Evolutionary conservation across 1,284 basidiomycete species (phyloP).

Genomic region (Rhodotorula sp.): DNA sequence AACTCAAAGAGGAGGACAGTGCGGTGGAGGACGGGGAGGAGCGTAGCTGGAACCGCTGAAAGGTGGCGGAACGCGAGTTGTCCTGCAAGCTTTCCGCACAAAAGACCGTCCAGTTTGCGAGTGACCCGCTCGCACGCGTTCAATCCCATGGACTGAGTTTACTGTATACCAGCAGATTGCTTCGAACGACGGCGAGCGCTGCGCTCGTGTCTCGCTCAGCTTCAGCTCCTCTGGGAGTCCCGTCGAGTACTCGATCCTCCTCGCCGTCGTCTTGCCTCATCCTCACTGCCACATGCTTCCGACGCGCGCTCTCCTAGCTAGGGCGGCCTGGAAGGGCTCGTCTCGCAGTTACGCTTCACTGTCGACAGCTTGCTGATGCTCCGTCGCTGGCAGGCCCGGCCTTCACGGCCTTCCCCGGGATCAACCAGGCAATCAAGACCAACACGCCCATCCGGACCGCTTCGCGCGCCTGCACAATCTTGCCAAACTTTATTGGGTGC

Average conservation of each 20-base stretch:
- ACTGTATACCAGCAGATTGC: no score
- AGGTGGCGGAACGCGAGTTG: no score
- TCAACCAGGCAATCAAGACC: conserved; percentile 77
- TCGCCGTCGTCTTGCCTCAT: no score
- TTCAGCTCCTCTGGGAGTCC: no score
- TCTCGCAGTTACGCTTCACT: accelerated
- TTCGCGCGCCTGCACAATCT: conserved; percentile 85
- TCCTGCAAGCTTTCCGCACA: no score
- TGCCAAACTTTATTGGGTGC: conserved; percentile 89
- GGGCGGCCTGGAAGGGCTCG: conserved; percentile 39
- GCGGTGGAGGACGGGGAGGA: neutral
- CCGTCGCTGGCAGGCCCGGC: conserved; percentile 69
- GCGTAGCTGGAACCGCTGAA: neutral
- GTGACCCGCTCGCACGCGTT: no score
- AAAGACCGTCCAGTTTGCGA: no score
- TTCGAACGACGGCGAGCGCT: no score
- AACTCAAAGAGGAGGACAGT: neutral
- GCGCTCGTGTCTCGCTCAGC: no score
- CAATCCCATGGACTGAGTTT: no score
- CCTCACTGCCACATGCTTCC: conserved; percentile 13
- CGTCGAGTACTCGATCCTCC: no score
- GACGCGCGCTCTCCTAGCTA: conserved; percentile 7
- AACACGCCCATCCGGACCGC: conserved; percentile 87
- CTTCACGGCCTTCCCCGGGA: conserved; percentile 90
- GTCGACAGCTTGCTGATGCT: neutral